Evolutionary conservation across 78 protist genomes (phyloP).

Genomic region (Mantamonas sphyraenae): DNA sequence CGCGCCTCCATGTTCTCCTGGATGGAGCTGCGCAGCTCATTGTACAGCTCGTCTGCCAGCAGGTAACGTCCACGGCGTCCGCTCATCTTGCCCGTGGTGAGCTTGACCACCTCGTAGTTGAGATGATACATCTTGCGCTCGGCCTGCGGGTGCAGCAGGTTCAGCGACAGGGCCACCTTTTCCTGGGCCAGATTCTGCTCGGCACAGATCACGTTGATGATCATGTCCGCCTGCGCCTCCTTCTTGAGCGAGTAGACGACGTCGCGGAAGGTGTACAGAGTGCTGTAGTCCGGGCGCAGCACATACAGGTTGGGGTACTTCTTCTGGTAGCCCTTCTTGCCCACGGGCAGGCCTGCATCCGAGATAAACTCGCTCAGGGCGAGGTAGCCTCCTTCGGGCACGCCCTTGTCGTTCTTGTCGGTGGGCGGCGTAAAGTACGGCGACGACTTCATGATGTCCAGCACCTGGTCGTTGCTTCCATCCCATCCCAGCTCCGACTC

Average conservation of each 20-base stretch:
- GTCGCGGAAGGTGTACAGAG: constrained; percentile 51
- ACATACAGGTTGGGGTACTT: constrained; percentile 34
- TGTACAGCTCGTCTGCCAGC: constrained; percentile 38
- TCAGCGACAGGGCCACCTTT: constrained; percentile 30
- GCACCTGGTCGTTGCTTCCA: constrained; percentile 3
- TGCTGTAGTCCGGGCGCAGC: constrained; percentile 43
- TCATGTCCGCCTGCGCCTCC: constrained; percentile 18
- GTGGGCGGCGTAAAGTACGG: constrained; percentile 40
- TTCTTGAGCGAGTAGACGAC: constrained; percentile 45
- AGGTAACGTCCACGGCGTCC: constrained; percentile 44
- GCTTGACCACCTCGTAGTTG: constrained; percentile 39
- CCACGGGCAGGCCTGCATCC: constrained; percentile 18
- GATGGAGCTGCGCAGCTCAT: constrained; percentile 8
- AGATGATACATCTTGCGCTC: constrained; percentile 18
- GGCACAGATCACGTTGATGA: constrained; percentile 30
- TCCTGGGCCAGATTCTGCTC: constrained; percentile 50
- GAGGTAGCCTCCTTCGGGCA: too few species aligned
- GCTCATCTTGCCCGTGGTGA: constrained; percentile 34
- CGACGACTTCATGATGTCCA: neutral
- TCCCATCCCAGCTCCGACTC: constrained; percentile 52
- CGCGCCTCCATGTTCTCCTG: neutral
- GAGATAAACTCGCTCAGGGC: constrained; percentile 10
- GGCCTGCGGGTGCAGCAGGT: constrained; percentile 24
- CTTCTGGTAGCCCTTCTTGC: constrained; percentile 29
- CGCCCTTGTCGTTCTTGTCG: constrained; percentile 36